These are phyloP conservation scores for Pseudotulostoma volvatum DNA, from an alignment of 495 filamentous ascomycete genomes.

Conservation along the genomic window DNA sequence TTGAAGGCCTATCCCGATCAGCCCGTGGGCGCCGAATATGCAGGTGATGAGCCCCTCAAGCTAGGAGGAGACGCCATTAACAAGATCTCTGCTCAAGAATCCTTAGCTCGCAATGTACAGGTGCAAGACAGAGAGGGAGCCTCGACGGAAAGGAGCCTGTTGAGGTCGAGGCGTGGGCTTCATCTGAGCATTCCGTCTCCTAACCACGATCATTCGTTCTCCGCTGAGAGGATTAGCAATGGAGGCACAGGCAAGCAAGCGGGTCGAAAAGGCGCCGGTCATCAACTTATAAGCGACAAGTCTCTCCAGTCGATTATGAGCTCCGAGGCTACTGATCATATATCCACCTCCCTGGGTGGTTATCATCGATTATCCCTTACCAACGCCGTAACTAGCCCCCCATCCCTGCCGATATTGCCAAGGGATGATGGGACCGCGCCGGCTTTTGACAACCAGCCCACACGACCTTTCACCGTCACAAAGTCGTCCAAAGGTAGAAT, in stretches of 20 bases:
- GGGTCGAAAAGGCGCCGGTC: constrained; percentile 8
- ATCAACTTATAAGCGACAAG: constrained; percentile 11
- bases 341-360: constrained; percentile 1
- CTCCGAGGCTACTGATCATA: background rate
- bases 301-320: background rate
- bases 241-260: constrained; percentile 18
- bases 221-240: constrained; percentile 36
- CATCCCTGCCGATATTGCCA: background rate
- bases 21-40: constrained; percentile 5
- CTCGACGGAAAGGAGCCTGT: background rate
- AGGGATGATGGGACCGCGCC: background rate
- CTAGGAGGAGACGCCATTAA: no score
- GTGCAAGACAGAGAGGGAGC: background rate
- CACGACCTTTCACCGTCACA: background rate
- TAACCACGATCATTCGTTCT: constrained; percentile 29
- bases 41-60: constrained; percentile 5
- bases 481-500: constrained; percentile 9
- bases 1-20: constrained; percentile 11
- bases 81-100: background rate
- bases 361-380: background rate
- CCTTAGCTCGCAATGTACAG: background rate
- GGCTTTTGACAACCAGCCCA: background rate
- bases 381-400: background rate
- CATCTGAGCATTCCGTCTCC: background rate
- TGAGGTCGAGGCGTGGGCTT: constrained; percentile 1